Conservation (phyloP, 495 filamentous ascomycete species). For the Tuber melanosporum region DNA sequence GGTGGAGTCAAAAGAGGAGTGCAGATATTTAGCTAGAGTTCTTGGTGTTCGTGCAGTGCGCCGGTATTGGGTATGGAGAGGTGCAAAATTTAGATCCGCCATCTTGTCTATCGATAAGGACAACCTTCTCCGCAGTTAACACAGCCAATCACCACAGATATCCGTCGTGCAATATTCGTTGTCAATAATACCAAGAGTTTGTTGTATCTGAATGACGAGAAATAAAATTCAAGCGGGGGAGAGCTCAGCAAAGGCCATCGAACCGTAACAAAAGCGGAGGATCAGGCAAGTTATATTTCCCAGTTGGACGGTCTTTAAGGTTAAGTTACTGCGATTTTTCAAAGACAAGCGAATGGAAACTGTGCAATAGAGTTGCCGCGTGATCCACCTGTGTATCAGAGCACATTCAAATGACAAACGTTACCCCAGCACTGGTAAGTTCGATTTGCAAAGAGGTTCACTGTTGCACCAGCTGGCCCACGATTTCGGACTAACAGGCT, state of each 20-base stretch:
- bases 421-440: background rate
- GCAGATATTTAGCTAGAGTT: background rate
- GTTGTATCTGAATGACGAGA: background rate
- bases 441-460: background rate
- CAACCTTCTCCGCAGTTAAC: background rate
- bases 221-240: background rate
- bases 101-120: constrained; percentile 3
- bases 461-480: background rate
- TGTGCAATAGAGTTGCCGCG: background rate
- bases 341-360: background rate
- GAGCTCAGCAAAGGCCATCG: background rate
- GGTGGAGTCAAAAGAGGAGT: background rate
- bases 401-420: background rate
- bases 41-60: background rate
- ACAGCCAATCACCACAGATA: background rate
- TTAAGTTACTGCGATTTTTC: background rate
- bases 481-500: background rate
- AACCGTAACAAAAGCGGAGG: background rate
- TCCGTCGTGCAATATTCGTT: background rate
- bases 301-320: background rate
- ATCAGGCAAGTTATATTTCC: background rate
- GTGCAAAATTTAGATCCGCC: background rate
- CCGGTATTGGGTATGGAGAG: background rate
- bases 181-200: background rate
- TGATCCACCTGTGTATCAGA: background rate